A percentile compares a stretch with the other conserved stretches of the same genome.
Evolutionary conservation across 352 stramenopile species (phyloP).

Genomic region (Pythium rhizo-oryzae): DNA sequence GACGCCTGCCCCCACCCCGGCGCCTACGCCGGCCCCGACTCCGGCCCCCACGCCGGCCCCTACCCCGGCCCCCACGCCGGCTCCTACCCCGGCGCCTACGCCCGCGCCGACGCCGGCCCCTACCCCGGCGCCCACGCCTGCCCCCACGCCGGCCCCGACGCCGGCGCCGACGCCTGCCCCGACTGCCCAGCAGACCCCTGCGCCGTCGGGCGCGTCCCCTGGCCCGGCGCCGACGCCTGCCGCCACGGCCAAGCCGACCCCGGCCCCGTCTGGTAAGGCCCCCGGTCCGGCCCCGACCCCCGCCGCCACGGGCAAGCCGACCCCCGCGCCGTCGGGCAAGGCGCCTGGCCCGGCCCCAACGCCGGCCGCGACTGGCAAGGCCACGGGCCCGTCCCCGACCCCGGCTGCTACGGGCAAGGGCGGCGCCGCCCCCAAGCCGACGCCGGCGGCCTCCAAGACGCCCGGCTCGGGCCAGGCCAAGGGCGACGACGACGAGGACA

Average conservation of each 20-base stretch:
- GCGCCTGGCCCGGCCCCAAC: background rate
- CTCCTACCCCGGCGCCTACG: background rate
- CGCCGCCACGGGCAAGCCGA: background rate
- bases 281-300: background rate
- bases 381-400: background rate
- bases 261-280: background rate
- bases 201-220: conserved; percentile 11
- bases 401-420: background rate
- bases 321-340: background rate
- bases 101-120: conserved; percentile 21
- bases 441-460: background rate
- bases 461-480: conserved; percentile 19
- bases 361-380: background rate
- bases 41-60: background rate
- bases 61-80: background rate
- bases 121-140: conserved; percentile 29
- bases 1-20: background rate
- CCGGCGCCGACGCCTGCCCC: conserved; percentile 19
- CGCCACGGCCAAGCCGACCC: background rate
- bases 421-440: conserved; percentile 1
- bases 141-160: conserved; percentile 21
- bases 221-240: conserved; percentile 1
- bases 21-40: background rate
- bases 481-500: conserved; percentile 13
- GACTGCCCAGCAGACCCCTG: background rate